phyloP scores from a whole-genome alignment of 169 alveolate genomes.

The Babesia microti region DNA sequence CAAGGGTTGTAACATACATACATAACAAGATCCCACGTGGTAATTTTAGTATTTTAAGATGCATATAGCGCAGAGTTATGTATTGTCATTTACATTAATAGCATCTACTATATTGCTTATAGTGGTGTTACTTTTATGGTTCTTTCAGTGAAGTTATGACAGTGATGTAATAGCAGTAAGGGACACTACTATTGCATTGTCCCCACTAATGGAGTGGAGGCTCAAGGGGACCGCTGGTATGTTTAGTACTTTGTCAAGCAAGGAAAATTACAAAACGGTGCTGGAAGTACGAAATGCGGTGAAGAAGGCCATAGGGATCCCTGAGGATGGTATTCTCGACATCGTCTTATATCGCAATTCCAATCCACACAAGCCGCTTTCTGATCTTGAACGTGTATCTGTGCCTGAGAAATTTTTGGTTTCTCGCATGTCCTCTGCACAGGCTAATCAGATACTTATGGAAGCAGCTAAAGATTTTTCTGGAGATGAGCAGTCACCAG shows the following conservation, averaged over 20 bases:
- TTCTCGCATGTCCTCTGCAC: constrained; percentile 20
- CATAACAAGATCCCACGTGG: neutral
- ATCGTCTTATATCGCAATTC: constrained; percentile 21
- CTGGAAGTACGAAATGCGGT: constrained; percentile 16
- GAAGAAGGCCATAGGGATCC: constrained; percentile 41
- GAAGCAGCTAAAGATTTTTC: constrained; percentile 14
- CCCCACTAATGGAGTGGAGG: constrained; percentile 23
- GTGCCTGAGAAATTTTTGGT: constrained; percentile 12
- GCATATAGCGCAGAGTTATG: neutral
- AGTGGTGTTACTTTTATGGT: neutral
- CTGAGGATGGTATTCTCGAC: constrained; percentile 21
- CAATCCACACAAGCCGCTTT: constrained; percentile 16
- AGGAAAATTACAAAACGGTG: constrained; percentile 23
- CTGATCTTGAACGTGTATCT: constrained; percentile 13
- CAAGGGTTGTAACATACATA: no score
- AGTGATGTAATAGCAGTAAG: neutral
- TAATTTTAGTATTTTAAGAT: neutral
- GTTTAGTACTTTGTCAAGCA: constrained; percentile 10
- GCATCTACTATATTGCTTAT: neutral
- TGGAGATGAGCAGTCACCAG: neutral
- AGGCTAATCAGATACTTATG: constrained; percentile 24
- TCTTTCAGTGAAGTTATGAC: neutral
- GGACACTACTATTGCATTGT: neutral
- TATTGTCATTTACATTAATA: neutral
- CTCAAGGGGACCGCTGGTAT: constrained; percentile 35